A percentile compares a stretch with the other conserved stretches of the same genome.
phyloP scores from a whole-genome alignment of 2,329 filamentous ascomycete genomes.

The Colletotrichum camelliae region DNA sequence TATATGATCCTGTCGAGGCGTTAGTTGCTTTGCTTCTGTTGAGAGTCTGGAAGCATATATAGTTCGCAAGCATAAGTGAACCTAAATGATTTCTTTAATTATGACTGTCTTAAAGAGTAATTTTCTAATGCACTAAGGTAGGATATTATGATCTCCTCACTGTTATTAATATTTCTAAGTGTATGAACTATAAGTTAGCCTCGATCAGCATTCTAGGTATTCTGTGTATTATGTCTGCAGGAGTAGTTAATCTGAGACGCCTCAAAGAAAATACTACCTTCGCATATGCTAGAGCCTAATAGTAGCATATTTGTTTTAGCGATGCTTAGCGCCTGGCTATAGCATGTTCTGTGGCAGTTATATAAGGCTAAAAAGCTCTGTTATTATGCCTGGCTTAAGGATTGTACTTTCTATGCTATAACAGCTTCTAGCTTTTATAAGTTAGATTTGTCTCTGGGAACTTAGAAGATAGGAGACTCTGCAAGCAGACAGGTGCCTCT shows the following conservation, averaged over 20 bases:
- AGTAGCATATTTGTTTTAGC: neutral
- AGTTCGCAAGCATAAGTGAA: neutral
- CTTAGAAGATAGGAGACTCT: neutral
- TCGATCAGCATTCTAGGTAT: neutral
- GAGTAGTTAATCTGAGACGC: neutral
- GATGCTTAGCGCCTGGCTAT: neutral
- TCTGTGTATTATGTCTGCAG: neutral
- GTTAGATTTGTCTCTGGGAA: neutral
- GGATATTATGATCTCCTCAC: neutral
- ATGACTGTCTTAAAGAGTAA: neutral
- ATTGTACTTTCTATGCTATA: neutral
- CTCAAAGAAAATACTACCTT: neutral
- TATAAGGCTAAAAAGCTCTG: neutral
- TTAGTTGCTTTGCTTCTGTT: neutral
- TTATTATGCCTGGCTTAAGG: neutral
- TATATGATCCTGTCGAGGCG: neutral
- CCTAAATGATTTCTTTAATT: neutral
- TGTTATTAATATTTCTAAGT: neutral
- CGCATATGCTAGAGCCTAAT: neutral
- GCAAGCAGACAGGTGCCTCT: neutral
- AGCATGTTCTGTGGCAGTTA: neutral
- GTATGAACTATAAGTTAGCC: neutral
- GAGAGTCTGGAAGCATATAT: neutral
- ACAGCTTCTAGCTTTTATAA: neutral
- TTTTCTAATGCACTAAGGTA: neutral